Evolutionary conservation across 495 filamentous ascomycete species (phyloP), one percentile per base, ranked within the genome.

Genomic region (Trichoderma erinaceum): DNA sequence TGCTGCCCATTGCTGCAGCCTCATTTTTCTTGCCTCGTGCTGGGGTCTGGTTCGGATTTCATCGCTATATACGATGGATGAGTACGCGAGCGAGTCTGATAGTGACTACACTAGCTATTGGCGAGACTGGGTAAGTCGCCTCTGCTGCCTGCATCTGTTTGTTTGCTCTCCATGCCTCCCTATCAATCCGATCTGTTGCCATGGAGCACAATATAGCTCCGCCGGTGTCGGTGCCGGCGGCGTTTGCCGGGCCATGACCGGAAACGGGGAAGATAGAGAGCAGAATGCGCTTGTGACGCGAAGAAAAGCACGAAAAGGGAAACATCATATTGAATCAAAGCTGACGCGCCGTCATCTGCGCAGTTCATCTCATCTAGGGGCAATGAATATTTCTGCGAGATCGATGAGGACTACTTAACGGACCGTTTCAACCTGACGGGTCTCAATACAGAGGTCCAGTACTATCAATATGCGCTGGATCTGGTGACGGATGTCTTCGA

Each of bases 401-500:
- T 99, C 69, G 95, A 99, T 77, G 95, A 99, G 77, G 95, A 99
- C 70, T 99, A 99, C 76, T 83, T 99, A 21, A 98, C 94, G 65
- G 95, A 99, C 76, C 89, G 95, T 50, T 99, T 99, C 84, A 99
- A 99, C 77, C 83, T 99, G 41, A 99, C 95, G 13, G 95, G 94
- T 52, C 86, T 99, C 41, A 97, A 98, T 77, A 92, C 92, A 41
- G 95, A 99, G 76, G 95, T 99, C 6, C 90, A 95, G 69, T 97
- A 98, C 83, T 99, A 99, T 75, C 94, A 99, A 77, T 96, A 98
- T 85, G 96, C 95, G 13, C 86, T 99, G 35, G 95, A 99, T 75
- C 86, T 99, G n/a, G 91, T 99, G 64, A 99, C 96, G n/a, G 95
- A 99, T 74, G 94, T 98, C 58, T 99, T 99, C 77, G 95, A 99